Conservation (phyloP, 2,329 filamentous ascomycete species). For the Trichophyton equinum region DNA sequence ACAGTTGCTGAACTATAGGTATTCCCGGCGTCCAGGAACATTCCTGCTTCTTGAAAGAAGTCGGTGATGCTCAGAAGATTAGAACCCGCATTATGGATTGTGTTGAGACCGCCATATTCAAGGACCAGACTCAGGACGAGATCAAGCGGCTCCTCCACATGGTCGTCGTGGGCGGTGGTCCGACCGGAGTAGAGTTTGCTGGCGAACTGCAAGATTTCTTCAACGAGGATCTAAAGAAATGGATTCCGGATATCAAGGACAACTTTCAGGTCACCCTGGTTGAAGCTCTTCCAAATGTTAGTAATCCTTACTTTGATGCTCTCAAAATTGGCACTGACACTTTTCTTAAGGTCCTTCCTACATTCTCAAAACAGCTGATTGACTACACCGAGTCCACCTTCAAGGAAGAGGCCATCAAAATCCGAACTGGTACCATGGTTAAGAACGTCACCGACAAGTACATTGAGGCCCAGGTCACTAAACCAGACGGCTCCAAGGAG, state of each 20-base stretch:
- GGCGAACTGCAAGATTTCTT: constrained; percentile 99
- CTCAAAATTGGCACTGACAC: not conserved
- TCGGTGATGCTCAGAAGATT: constrained; percentile 87
- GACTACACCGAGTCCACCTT: constrained; percentile 99
- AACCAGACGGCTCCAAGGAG: constrained; percentile 73
- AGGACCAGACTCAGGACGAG: constrained; percentile 81
- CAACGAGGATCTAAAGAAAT: constrained; percentile 94
- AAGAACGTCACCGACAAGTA: constrained; percentile 89
- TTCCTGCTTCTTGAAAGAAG: constrained; percentile 98
- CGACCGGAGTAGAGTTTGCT: constrained; percentile 95
- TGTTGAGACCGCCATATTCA: constrained; percentile 96
- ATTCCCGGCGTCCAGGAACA: constrained; percentile 91
- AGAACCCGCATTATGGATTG: constrained; percentile 99
- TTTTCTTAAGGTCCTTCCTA: constrained; percentile 55
- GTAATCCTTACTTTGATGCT: constrained; percentile 7
- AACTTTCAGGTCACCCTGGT: constrained; percentile 97
- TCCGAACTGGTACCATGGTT: constrained; percentile 97
- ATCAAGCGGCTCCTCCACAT: constrained; percentile 92
- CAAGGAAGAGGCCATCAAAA: constrained; percentile 95
- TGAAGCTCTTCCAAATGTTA: constrained; percentile 81
- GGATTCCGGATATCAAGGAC: constrained; percentile 87
- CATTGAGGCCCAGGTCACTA: constrained; percentile 77
- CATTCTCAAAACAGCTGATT: constrained; percentile 98
- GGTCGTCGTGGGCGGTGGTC: constrained; percentile 88
- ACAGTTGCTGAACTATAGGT: constrained; percentile 27